Base-by-base conservation (phyloP, 2,329 filamentous ascomycete genomes). In the Sclerotinia nivalis region DNA sequence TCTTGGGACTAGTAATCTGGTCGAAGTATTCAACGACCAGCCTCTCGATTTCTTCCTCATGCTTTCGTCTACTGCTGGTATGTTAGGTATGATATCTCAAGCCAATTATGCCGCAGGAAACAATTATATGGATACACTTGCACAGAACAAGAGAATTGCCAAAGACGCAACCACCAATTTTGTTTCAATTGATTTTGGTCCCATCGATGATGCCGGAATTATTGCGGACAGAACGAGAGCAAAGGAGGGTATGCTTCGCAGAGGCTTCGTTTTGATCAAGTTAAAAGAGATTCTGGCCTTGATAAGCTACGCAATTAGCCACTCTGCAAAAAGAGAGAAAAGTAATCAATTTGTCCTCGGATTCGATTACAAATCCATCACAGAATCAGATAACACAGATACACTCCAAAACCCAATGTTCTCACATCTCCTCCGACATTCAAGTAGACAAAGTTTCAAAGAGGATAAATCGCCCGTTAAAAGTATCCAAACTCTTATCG, bases 31-130 rank as follows among this genome's bases (percentile, higher is more conserved):
- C 37, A 40, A 59, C 6, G 8, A 18, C 13, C 55, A 34, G 28
- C 28, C 20, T 37, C 31, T 60, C 22, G 56, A 59, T 55, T 83
- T 83, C 69, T 82, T 83, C 72, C 70, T 83, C 40, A 68, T 79
- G 37, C 71, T 82, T 7, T 80, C 79, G 0, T 82, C 80, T 0
- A 68, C 78, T 34, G 73, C 74, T 40, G 77, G 78, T 20, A 37
- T 72, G 12, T 28, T 73, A n/a, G 71, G 71, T n/a, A 71, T 65
- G n/a, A 45, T 47, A 13, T 52, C 66, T 18, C 73, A 74, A 67
- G 59, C 56, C 20, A 74, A 74, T 54, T 74, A 74, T 25, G 65
- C 66, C 0, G 68, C 69, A 0, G 80, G 74, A 0, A 80, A 80
- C 59, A 76, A 75, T 0, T 82, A 70, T 58, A 64, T 72, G 43